Percentiles rank a stretch among this genome's conserved stretches.
Evolutionary conservation across 257 asterid species (phyloP).

Genomic region (Nicotiana sylvestris): DNA sequence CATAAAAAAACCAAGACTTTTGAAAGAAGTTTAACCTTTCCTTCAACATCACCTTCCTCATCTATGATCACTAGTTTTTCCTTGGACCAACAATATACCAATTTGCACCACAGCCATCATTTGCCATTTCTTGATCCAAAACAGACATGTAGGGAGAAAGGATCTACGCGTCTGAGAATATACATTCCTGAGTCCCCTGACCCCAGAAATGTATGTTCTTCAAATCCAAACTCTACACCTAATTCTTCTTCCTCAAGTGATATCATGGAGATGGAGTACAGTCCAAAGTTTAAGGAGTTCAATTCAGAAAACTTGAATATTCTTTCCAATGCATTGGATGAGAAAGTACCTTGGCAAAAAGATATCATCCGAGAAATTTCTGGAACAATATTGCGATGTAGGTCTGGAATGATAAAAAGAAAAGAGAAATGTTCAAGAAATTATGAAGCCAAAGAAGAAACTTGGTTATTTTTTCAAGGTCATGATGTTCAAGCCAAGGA

Average conservation of each 20-base stretch:
- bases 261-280: conserved; percentile 42
- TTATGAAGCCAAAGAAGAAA: conserved; percentile 49
- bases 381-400: conserved; percentile 59
- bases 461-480: conserved; percentile 76
- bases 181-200: conserved; percentile 14
- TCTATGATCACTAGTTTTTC: conserved; percentile 39
- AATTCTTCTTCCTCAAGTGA: conserved; percentile 59
- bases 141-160: conserved; percentile 10
- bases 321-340: conserved; percentile 61
- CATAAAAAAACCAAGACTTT: conserved; percentile 29
- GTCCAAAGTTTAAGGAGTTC: conserved; percentile 47
- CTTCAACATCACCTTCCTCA: conserved; percentile 49
- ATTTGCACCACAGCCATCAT: background rate
- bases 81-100: conserved; percentile 22
- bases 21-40: conserved; percentile 42
- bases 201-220: conserved; percentile 15
- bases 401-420: conserved; percentile 63
- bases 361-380: conserved; percentile 50
- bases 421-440: conserved; percentile 13
- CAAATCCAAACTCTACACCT: conserved; percentile 36
- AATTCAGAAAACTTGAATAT: conserved; percentile 47
- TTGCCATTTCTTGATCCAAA: conserved; percentile 6
- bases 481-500: conserved; percentile 55
- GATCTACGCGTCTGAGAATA: conserved; percentile 11
- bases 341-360: conserved; percentile 58